phyloP scores from a whole-genome alignment of 2,329 filamentous ascomycete species.

The Parastagonospora nodorum region DNA sequence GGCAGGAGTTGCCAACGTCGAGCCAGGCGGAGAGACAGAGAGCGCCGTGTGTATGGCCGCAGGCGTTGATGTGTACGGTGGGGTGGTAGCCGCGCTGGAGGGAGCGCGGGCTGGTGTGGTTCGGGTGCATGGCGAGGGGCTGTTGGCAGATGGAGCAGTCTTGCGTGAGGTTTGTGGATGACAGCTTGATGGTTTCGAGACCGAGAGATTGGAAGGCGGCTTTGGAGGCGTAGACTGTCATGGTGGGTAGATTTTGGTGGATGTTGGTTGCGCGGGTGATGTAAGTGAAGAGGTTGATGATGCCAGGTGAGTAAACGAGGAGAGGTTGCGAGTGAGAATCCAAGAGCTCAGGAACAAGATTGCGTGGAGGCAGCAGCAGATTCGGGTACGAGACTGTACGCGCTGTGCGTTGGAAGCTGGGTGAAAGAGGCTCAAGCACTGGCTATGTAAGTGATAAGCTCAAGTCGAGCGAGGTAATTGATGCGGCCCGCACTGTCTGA shows the following conservation, averaged over 20 bases:
- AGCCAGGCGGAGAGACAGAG: conserved; percentile 26
- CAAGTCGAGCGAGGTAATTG: no score
- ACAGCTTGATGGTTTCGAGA: conserved; percentile 9
- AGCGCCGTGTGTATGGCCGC: conserved; percentile 22
- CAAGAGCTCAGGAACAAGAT: no score
- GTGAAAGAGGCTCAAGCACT: no score
- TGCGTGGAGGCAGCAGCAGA: no score
- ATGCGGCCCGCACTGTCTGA: no score
- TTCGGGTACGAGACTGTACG: no score
- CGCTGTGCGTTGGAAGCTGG: no score
- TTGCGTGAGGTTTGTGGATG: conserved; percentile 13
- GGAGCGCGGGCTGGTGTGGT: neutral
- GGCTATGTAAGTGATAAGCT: no score
- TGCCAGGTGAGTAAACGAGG: no score
- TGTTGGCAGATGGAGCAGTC: conserved; percentile 21
- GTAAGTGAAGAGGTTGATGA: no score
- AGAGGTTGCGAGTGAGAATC: no score
- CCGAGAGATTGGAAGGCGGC: conserved; percentile 14
- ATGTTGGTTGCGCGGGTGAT: no score
- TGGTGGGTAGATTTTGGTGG: neutral
- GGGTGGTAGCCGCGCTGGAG: conserved; percentile 7
- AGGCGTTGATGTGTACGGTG: conserved; percentile 20
- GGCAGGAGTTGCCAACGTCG: conserved; percentile 21
- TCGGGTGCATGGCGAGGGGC: conserved; percentile 12
- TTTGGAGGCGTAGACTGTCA: conserved; percentile 22